phyloP scores from a whole-genome alignment of 352 stramenopile genomes.

The Plasmopara muralis region DNA sequence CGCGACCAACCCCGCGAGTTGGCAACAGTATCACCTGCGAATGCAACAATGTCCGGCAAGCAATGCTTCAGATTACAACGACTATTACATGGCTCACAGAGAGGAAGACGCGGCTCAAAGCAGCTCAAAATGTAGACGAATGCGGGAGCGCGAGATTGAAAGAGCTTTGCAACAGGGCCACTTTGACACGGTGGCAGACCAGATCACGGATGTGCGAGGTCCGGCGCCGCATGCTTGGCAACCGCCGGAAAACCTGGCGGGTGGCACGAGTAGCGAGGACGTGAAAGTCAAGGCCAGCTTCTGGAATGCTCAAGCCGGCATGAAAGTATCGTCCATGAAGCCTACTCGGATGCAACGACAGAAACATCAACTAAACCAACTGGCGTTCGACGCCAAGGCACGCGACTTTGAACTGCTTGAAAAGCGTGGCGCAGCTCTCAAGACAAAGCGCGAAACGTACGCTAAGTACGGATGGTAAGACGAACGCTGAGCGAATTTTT shows the following conservation, averaged over 20 bases:
- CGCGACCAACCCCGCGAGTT: slow-evolving; percentile 21
- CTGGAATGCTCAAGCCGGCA: slow-evolving; percentile 54
- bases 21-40: slow-evolving; percentile 36
- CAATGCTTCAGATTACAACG: slow-evolving; percentile 15
- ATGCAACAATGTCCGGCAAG: slow-evolving; percentile 31
- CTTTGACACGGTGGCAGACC: slow-evolving; percentile 46
- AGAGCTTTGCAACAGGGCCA: slow-evolving; percentile 61
- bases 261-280: slow-evolving; percentile 20
- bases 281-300: slow-evolving; percentile 68
- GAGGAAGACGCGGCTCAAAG: slow-evolving; percentile 20
- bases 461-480: slow-evolving; percentile 76
- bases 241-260: slow-evolving; percentile 27
- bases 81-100: slow-evolving; percentile 33
- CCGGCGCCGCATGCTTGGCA: slow-evolving; percentile 47
- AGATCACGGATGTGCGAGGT: slow-evolving; percentile 63
- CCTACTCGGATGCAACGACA: slow-evolving; percentile 67
- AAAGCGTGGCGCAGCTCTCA: slow-evolving; percentile 49
- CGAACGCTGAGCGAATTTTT: too few species aligned
- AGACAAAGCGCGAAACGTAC: slow-evolving; percentile 72
- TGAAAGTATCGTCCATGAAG: slow-evolving; percentile 45
- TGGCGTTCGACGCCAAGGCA: slow-evolving; percentile 70
- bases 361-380: slow-evolving; percentile 79
- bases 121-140: slow-evolving; percentile 46
- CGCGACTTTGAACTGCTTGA: slow-evolving; percentile 70
- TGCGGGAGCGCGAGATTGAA: slow-evolving; percentile 64